Percentiles rank a stretch among this genome's conserved stretches.
Evolutionary conservation across 2,329 filamentous ascomycete genomes (phyloP).

Genomic region (Hypomyces perniciosus): DNA sequence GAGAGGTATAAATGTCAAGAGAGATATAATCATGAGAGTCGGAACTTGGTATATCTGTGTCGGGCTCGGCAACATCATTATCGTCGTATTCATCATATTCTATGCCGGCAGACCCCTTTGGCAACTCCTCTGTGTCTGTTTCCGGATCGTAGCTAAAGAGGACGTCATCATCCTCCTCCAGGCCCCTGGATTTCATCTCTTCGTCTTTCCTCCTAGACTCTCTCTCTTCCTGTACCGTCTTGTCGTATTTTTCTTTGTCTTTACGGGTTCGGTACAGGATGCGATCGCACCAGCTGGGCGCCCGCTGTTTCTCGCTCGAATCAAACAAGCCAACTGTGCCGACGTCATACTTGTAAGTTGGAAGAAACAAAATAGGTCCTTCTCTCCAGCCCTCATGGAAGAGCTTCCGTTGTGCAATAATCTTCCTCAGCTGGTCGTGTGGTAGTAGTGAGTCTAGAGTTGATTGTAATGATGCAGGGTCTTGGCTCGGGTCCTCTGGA

Average conservation of each 20-base stretch:
- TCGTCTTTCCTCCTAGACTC: conserved; percentile 67
- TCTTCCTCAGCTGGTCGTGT: conserved; percentile 76
- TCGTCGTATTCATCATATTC: conserved; percentile 58
- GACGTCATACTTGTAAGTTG: conserved; percentile 96
- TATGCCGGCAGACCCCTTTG: conserved; percentile 28
- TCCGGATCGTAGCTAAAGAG: conserved; percentile 89
- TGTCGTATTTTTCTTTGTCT: conserved; percentile 62
- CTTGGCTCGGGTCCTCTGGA: conserved; percentile 60
- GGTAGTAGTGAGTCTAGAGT: conserved; percentile 81
- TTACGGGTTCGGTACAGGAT: conserved; percentile 77
- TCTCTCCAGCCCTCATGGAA: conserved; percentile 93
- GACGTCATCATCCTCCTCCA: conserved; percentile 76
- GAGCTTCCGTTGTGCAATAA: conserved; percentile 68
- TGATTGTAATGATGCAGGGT: conserved; percentile 81
- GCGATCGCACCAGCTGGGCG: conserved; percentile 95
- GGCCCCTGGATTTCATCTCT: conserved; percentile 75
- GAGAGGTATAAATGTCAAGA: conserved; percentile 69
- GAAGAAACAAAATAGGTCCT: conserved; percentile 79
- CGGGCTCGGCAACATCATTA: conserved; percentile 38
- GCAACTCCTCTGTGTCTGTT: conserved; percentile 52
- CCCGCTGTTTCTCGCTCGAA: conserved; percentile 86
- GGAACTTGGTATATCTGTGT: conserved; percentile 51
- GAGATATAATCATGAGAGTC: conserved; percentile 49
- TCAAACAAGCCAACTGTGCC: conserved; percentile 92
- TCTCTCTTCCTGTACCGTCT: conserved; percentile 56